Evolutionary conservation across 768 basidiomycete species (phyloP).

Genomic region (Mycena vitilis): DNA sequence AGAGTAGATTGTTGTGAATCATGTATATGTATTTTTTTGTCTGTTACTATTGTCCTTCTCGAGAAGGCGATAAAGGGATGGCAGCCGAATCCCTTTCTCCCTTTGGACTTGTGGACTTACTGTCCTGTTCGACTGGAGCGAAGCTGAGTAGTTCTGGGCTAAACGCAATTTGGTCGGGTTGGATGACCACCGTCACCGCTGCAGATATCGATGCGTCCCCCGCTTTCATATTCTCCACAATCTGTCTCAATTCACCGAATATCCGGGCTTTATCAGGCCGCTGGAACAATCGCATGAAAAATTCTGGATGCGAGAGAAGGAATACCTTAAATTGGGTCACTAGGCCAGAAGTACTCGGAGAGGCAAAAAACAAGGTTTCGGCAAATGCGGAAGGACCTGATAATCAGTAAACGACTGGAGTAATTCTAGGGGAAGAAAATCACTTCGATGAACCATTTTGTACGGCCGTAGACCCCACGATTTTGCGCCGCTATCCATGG

Average conservation of each 20-base stretch:
- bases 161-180: slow-evolving; percentile 15
- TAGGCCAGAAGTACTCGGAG: slow-evolving; percentile 81
- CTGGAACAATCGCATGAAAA: slow-evolving; percentile 4
- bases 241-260: slow-evolving; percentile 27
- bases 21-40: slow-evolving; percentile 23
- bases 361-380: slow-evolving; percentile 80
- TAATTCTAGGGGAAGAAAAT: neutral
- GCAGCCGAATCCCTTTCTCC: no score
- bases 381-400: neutral
- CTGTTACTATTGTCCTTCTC: slow-evolving; percentile 25
- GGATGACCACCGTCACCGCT: slow-evolving; percentile 19
- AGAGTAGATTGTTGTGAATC: slow-evolving; percentile 47
- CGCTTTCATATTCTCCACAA: slow-evolving; percentile 29
- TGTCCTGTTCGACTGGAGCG: neutral
- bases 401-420: neutral
- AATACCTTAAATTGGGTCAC: slow-evolving; percentile 78
- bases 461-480: slow-evolving; percentile 60
- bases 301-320: neutral
- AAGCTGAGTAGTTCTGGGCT: slow-evolving; percentile 5
- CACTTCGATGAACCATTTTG: slow-evolving; percentile 56
- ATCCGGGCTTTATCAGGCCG: slow-evolving; percentile 33
- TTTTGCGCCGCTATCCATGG: slow-evolving; percentile 34
- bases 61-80: neutral
- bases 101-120: no score
- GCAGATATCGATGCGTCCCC: slow-evolving; percentile 12